Conservation (phyloP, 176 grass and related monocot species). For the Chrysopogon serrulatus region DNA sequence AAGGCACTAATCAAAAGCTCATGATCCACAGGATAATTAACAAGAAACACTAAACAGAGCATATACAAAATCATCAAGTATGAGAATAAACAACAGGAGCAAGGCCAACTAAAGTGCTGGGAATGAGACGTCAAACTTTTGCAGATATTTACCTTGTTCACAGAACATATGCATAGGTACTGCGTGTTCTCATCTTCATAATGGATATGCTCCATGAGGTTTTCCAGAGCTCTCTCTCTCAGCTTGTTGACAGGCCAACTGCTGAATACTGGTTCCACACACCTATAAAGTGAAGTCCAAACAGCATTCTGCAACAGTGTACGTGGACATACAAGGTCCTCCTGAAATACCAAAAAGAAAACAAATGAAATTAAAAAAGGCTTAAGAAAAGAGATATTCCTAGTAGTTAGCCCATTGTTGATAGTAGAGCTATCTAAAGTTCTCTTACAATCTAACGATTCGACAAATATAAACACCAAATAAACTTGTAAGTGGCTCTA, state of each 20-base stretch:
- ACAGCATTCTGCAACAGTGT: conserved; percentile 51
- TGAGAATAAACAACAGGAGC: no score
- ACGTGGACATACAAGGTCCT: conserved; percentile 57
- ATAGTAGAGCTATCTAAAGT: no score
- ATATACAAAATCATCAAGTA: no score
- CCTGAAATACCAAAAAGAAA: conserved; percentile 18
- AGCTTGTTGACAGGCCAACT: conserved; percentile 51
- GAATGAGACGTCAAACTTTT: neutral
- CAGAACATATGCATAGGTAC: conserved; percentile 53
- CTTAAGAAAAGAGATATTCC: no score
- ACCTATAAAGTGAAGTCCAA: conserved; percentile 47
- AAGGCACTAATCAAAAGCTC: no score
- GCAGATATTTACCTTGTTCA: conserved; percentile 47
- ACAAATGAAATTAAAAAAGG: neutral
- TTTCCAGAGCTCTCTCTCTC: conserved; percentile 42
- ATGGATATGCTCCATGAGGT: conserved; percentile 66
- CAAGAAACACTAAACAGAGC: no score
- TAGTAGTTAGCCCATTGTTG: no score
- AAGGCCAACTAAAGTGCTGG: neutral
- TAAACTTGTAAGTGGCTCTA: no score
- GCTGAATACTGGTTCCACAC: conserved; percentile 56
- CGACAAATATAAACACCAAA: no score
- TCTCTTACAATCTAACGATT: no score
- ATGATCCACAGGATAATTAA: no score
- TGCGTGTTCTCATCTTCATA: conserved; percentile 69